A percentile compares a stretch with the other conserved stretches of the same genome.
These are phyloP conservation scores for Populus hybrid DNA, from an alignment of 441 rosid genomes.

Conservation along the genomic window DNA sequence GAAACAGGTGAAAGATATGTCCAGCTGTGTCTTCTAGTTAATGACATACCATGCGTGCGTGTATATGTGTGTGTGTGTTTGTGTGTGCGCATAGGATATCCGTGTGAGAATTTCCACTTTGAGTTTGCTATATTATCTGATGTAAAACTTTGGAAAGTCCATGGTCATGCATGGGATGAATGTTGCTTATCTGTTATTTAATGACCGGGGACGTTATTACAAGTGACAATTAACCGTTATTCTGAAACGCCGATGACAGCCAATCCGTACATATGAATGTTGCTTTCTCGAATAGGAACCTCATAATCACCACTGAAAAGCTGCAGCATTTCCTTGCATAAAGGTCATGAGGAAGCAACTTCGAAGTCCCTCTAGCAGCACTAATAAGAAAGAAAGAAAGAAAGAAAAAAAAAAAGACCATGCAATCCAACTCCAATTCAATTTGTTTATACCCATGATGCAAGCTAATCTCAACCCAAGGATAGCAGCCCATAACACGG, in stretches of 20 bases:
- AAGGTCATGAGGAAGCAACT: neutral
- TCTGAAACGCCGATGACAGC: neutral
- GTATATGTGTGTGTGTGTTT: neutral
- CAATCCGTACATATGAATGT: neutral
- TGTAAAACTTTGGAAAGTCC: neutral
- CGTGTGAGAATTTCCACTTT: neutral
- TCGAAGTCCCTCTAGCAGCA: neutral
- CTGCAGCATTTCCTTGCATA: neutral
- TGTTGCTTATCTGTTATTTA: neutral
- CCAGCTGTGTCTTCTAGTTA: neutral
- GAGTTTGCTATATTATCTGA: neutral
- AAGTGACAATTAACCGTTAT: neutral
- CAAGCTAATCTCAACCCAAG: neutral
- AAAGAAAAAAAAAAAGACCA: neutral
- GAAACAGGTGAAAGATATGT: neutral
- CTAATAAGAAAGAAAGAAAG: neutral
- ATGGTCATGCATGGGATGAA: neutral
- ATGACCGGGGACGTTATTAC: neutral
- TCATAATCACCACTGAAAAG: neutral
- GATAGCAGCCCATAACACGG: neutral
- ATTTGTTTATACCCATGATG: neutral
- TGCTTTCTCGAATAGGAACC: neutral
- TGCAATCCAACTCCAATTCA: neutral
- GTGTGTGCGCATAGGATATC: neutral
- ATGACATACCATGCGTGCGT: too few relatives aligned